Evolutionary conservation across 441 rosid genomes (phyloP).

Genomic region (Corymbia citriodora): DNA sequence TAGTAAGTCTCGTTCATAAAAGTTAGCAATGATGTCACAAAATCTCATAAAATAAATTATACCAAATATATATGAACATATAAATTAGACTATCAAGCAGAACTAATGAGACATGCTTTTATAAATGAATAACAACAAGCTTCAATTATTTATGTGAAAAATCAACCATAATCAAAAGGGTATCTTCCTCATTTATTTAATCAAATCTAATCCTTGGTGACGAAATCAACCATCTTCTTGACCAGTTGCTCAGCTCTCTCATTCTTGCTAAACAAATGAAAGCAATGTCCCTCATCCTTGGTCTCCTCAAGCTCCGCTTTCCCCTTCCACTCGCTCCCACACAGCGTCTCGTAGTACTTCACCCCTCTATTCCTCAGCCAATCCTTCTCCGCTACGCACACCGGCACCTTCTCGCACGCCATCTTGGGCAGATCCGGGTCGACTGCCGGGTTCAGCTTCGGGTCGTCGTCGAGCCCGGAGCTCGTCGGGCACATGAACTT

Average conservation of each 20-base stretch:
- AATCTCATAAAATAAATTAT: too few relatives aligned
- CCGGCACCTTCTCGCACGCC: conserved; percentile 18
- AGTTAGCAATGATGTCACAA: too few relatives aligned
- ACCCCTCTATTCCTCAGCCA: conserved; percentile 17
- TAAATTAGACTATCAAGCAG: not conserved
- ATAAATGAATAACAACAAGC: not conserved
- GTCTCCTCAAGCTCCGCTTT: conserved; percentile 19
- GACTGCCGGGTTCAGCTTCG: conserved; percentile 23
- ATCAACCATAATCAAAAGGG: not conserved
- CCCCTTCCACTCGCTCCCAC: conserved; percentile 20
- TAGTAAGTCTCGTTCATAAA: too few relatives aligned
- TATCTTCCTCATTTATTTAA: not conserved
- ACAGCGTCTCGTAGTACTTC: conserved; percentile 17
- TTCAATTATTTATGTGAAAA: not conserved
- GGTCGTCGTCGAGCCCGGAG: conserved; percentile 27
- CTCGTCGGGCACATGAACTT: conserved; percentile 26
- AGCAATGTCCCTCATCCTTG: conserved; percentile 33
- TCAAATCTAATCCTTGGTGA: not conserved
- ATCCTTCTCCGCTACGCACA: conserved; percentile 36
- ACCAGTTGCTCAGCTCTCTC: conserved; percentile 13
- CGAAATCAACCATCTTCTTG: conserved; percentile 27
- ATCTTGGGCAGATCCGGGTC: conserved; percentile 24
- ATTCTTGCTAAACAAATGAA: conserved; percentile 19
- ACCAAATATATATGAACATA: too few relatives aligned
- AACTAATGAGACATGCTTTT: not conserved